These are phyloP conservation scores for Clarireedia hainanense DNA, from an alignment of 2,329 filamentous ascomycete genomes.

Conservation along the genomic window DNA sequence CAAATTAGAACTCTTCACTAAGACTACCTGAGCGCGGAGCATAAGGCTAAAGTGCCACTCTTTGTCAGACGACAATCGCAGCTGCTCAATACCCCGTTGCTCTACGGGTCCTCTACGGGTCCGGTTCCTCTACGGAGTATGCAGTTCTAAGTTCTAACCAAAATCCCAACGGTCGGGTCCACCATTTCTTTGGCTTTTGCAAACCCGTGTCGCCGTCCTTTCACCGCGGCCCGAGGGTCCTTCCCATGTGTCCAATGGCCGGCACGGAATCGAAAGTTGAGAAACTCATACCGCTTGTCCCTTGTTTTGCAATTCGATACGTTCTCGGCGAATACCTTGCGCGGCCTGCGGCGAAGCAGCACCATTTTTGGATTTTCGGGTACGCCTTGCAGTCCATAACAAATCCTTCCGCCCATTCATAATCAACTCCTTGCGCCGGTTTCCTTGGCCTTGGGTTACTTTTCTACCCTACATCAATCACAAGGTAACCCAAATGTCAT, in stretches of 20 bases:
- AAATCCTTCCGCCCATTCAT: conserved; percentile 8
- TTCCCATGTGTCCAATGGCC: not conserved
- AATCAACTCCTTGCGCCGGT: not conserved
- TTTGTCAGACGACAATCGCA: not conserved
- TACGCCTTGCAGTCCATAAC: conserved; percentile 8
- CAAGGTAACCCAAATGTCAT: conserved; percentile 6
- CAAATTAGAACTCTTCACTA: no score
- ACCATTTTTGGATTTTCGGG: conserved; percentile 9
- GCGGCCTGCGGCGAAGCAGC: conserved; percentile 9
- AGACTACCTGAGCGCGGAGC: no score
- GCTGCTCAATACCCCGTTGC: not conserved
- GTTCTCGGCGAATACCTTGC: conserved; percentile 5
- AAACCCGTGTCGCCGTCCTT: not conserved
- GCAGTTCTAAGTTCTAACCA: not conserved
- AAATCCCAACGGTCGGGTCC: conserved; percentile 8
- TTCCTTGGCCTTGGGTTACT: conserved; percentile 1
- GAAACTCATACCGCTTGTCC: conserved; percentile 2
- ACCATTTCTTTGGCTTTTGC: not conserved
- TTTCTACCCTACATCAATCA: not conserved
- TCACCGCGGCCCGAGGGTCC: conserved; percentile 7
- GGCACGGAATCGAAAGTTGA: conserved; percentile 1
- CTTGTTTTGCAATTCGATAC: not conserved
- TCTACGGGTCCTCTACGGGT: no score
- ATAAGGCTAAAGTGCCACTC: conserved; percentile 2
- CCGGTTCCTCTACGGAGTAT: no score